These are phyloP conservation scores for Prunus yedoensis DNA, from an alignment of 331 rosid genomes.

Conservation along the genomic window DNA sequence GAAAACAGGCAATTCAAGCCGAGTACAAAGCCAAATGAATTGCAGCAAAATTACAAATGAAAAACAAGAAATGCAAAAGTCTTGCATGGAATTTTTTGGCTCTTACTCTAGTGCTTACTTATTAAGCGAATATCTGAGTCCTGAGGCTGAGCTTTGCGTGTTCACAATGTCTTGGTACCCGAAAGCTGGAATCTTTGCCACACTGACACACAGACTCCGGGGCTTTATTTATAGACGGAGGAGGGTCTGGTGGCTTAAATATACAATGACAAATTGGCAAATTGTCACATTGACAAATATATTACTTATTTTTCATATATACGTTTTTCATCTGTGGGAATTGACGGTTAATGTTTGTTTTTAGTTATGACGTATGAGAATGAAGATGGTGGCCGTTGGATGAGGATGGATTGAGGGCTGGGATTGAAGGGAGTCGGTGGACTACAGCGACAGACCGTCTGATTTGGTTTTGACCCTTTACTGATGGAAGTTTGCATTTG, in stretches of 20 bases:
- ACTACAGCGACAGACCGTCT: slow-evolving; percentile 19
- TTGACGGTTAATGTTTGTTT: background rate
- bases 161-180: background rate
- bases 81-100: background rate
- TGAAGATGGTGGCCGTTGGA: slow-evolving; percentile 24
- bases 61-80: background rate
- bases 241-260: background rate
- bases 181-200: slow-evolving; percentile 7
- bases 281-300: too few species aligned
- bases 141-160: background rate
- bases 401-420: slow-evolving; percentile 15
- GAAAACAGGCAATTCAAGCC: background rate
- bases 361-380: background rate
- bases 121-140: background rate
- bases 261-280: background rate
- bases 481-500: background rate
- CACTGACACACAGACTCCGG: background rate
- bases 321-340: background rate
- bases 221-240: slow-evolving; percentile 28
- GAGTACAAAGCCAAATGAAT: background rate
- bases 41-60: background rate
- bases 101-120: background rate
- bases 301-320: background rate
- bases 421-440: slow-evolving; percentile 23
- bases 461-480: background rate